Evolutionary conservation across 371 early-diverging fungal genomes (phyloP).

Genomic region (Apophysomyces sp.): DNA sequence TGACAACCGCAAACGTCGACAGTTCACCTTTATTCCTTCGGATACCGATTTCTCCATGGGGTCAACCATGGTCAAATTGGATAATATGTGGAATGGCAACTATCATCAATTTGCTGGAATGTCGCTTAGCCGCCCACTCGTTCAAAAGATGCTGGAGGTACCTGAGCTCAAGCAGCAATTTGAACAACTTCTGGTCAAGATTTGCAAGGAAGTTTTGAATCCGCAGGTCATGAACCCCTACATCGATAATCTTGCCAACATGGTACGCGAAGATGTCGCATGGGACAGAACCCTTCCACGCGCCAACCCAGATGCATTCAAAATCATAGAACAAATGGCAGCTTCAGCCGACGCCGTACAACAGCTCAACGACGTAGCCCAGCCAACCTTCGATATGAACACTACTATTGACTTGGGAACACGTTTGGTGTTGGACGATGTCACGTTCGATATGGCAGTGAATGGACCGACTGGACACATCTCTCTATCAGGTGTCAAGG

Average conservation of each 20-base stretch:
- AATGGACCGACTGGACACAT: constrained; percentile 4
- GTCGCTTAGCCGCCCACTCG: background rate
- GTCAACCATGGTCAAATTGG: background rate
- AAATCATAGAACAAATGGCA: background rate
- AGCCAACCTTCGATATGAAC: background rate
- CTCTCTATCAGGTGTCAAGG: constrained; percentile 3
- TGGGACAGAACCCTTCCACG: constrained; percentile 15
- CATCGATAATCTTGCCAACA: constrained; percentile 15
- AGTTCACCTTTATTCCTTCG: background rate
- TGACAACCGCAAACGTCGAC: background rate
- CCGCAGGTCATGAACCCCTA: constrained; percentile 5
- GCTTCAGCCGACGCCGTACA: background rate
- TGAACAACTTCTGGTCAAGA: constrained; percentile 10
- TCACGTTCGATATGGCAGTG: background rate
- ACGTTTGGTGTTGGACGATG: background rate
- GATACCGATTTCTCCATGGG: background rate
- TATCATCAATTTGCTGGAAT: constrained; percentile 6
- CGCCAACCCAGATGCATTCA: background rate
- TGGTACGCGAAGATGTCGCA: constrained; percentile 18
- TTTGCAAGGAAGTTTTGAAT: constrained; percentile 10
- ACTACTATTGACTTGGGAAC: background rate
- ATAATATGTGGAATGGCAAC: background rate
- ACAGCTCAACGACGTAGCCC: background rate
- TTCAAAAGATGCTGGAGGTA: constrained; percentile 4
- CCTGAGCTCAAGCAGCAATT: background rate